Evolutionary conservation across 345 rosid species (phyloP), one percentile per base, ranked within the genome.

Genomic region (Hibiscus tridactylites): DNA sequence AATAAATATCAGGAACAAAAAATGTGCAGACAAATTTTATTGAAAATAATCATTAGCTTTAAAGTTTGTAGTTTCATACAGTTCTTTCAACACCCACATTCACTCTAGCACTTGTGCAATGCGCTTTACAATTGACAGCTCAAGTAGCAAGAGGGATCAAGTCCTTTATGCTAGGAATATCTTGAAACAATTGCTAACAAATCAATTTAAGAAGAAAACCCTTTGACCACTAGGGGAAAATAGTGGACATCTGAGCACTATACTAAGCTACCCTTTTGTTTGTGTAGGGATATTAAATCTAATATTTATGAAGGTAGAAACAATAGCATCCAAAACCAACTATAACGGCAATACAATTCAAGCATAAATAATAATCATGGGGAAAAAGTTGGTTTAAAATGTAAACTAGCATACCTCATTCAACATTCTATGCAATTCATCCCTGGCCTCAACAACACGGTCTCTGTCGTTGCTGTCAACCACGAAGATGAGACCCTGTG

Each of bases 401-500:
- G 28, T 52, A 65, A 65, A 76, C 24, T 69, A 47, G 44, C 65
- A 19, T 75, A 88, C 97, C 93, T 91, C 96, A 62, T 90, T 91
- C 81, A 91, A 77, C 96, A 91, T 91, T 79, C 93, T 81, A 74
- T 91, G 93, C 72, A 91, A 83, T 80, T 91, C 96, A 81, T 91
- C 96, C 85, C 96, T 89, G 3, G 96, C 97, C 77, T 87, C 91
- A 64, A 79, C 88, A 58, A 85, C 80, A 65, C 91, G 91, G 74
- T 85, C 91, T 64, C 88, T 84, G 80, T 91, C 97, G 66, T 86
- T 91, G 83, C 96, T 91, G 78, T 91, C 93, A 54, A 91, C 96
- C 63, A 91, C 97, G 50, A 86, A 91, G 42, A 91, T 90, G 67
- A 91, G 85, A 69, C 97, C 96, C 76, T 88, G 95, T 26, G 92